Evolutionary conservation across 306 rosid genomes (phyloP), one percentile per base, ranked within the genome.

Genomic region (Malus sieversii): DNA sequence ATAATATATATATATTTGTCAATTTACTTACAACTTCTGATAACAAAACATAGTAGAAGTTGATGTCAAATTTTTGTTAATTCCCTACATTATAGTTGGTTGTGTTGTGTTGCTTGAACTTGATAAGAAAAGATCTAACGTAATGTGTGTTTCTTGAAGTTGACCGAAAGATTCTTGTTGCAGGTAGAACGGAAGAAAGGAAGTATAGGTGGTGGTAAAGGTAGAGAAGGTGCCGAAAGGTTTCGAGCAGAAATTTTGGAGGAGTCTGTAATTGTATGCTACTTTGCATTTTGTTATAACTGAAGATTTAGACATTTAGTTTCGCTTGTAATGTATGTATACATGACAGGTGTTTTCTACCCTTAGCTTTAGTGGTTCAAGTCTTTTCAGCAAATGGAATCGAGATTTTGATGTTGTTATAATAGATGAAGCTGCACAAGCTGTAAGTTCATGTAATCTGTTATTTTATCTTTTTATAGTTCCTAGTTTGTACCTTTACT

Each of bases 351-450:
- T 94, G 66, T 94, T 94, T 79, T 94, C 97, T 57, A 94, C 98
- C 55, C 96, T 94, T 78, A 94, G 98, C 85, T 90, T 88, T 80
- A 94, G 98, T 69, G 94, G 93, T 77, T 91, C 97, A 48, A 76
- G 88, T 57, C 61, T 87, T 70, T 94, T 87, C 85, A 87, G 92
- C 83, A 91, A 87, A 87, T 88, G 86, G 78, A 87, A 82, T 82
- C 93, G 93, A 53, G 86, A 88, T 69, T 94, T 94, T 85, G 98
- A 94, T 79, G 97, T 90, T 77, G 97, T 94, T 61, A 90, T 94
- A 71, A 94, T 94, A 88, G 98, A 94, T 72, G 97, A 94, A 87
- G 97, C 98, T 79, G 98, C 96, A 70, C 98, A 94, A 83, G 97
- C 98, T 82, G 98, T 94, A 87, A 90, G 98, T 82, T 66, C 44